Evolutionary conservation across 2,329 filamentous ascomycete species (phyloP).

Genomic region (Metarhizium sp.): DNA sequence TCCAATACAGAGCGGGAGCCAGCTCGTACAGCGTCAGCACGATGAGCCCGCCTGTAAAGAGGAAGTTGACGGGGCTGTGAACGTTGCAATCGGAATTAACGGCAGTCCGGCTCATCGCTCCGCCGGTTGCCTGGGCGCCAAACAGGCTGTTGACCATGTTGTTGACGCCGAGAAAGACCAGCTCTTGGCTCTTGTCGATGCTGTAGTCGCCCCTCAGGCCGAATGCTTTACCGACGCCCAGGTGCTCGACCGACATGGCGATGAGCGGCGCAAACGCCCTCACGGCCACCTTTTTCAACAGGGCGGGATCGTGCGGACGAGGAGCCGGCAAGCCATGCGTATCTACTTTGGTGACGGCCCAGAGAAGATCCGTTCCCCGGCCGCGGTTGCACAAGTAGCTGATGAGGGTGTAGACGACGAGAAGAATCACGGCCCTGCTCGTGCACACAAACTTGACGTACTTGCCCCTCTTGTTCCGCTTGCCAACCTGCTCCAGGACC

Average conservation of each 20-base stretch:
- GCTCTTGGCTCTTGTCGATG: constrained; percentile 55
- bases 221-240: constrained; percentile 56
- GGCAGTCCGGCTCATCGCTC: constrained; percentile 58
- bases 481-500: constrained; percentile 46
- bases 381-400: constrained; percentile 53
- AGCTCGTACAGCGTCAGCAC: constrained; percentile 53
- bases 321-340: constrained; percentile 45
- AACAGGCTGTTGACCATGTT: constrained; percentile 59
- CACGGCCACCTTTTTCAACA: constrained; percentile 44
- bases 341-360: constrained; percentile 47
- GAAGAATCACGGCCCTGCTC: constrained; percentile 49
- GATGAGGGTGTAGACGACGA: constrained; percentile 54
- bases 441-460: constrained; percentile 49
- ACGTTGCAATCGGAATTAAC: constrained; percentile 58
- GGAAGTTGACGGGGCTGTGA: constrained; percentile 49
- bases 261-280: constrained; percentile 52
- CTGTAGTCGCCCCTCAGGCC: constrained; percentile 52
- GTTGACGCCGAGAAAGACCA: constrained; percentile 51
- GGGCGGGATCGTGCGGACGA: constrained; percentile 31
- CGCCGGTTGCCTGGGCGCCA: constrained; percentile 52
- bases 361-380: constrained; percentile 36
- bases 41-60: constrained; percentile 52
- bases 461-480: constrained; percentile 48
- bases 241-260: constrained; percentile 52
- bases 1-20: constrained; percentile 53